Evolutionary conservation across 805 yeast species (phyloP).

Genomic region (Starmera caribaea): DNA sequence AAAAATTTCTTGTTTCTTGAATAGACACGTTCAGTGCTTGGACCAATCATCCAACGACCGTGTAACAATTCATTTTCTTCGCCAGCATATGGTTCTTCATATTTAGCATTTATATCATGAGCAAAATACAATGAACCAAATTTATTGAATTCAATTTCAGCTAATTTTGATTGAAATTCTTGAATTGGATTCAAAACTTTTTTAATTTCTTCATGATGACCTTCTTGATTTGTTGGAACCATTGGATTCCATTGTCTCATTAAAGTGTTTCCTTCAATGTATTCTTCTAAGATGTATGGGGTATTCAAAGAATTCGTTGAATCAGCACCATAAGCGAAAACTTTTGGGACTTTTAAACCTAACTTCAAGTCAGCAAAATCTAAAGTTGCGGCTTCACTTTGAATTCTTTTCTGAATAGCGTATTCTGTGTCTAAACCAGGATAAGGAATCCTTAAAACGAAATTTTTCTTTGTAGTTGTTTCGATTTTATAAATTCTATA

Average conservation of each 20-base stretch:
- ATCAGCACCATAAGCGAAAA: slow-evolving; percentile 54
- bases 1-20: slow-evolving; percentile 58
- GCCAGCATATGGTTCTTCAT: slow-evolving; percentile 41
- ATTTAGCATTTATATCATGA: slow-evolving; percentile 45
- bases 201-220: slow-evolving; percentile 40
- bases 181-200: slow-evolving; percentile 65
- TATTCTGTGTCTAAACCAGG: slow-evolving; percentile 51
- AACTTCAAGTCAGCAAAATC: slow-evolving; percentile 67
- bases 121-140: slow-evolving; percentile 80
- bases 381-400: slow-evolving; percentile 89
- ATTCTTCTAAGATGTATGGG: slow-evolving; percentile 79
- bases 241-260: slow-evolving; percentile 92
- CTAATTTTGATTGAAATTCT: slow-evolving; percentile 48
- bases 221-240: slow-evolving; percentile 44
- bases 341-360: slow-evolving; percentile 63
- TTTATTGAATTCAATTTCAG: slow-evolving; percentile 51
- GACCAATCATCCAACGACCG: slow-evolving; percentile 84
- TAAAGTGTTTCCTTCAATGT: slow-evolving; percentile 65
- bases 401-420: slow-evolving; percentile 56
- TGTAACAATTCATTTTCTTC: slow-evolving; percentile 42
- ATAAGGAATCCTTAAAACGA: slow-evolving; percentile 82
- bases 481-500: slow-evolving; percentile 76
- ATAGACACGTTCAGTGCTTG: slow-evolving; percentile 71
- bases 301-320: slow-evolving; percentile 52
- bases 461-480: slow-evolving; percentile 48